Evolutionary conservation across 2,329 filamentous ascomycete species (phyloP), one percentile per base, ranked within the genome.

Genomic region (Ceratocystis huliohia): DNA sequence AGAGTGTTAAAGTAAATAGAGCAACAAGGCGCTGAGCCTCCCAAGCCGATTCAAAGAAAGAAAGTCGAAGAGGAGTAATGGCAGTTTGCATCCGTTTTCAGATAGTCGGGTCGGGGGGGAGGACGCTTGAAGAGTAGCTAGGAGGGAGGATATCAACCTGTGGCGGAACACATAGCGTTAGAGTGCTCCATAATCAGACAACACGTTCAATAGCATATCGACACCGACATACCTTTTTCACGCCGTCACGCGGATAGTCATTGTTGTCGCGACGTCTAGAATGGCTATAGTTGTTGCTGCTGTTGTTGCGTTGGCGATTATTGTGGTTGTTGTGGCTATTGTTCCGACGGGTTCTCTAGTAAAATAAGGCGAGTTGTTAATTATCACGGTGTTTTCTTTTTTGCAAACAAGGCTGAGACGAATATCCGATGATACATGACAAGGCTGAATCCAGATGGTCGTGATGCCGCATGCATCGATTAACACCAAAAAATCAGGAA

Each of bases 151-250:
- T 59, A 65, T 68, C 68, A 64, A 69, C 66, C 66, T 64, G 57
- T 37, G 56, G 13, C 30, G 28, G 20, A 30, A 1, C 30, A n/a
- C 10, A 13, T 2, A 63, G 20, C 30, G 45, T 63, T 46, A 22
- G 45, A 50, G 30, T 37, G 62, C 44, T 28, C 45, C 25, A 50
- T 7, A 20, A 53, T 10, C 17, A 13, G 41, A 59, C 7, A 48
- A 56, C n/a, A 45, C 17, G 20, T 48, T 44, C 37, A 46, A 44
- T 30, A 10, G 22, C 28, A 41, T 46, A 17, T 48, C 13, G 15
- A 28, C 46, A 25, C 13, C 28, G 20, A 68, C 73, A 59, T 76
- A 93, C 91, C 91, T 95, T 95, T 91, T 87, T 92, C 75, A 93
- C 84, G 78, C 89, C 89, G 61, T 68, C 66, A 63, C 66, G 66